Percentiles rank a stretch among this genome's conserved stretches.
Evolutionary conservation across 495 filamentous ascomycete genomes (phyloP).

Genomic region (Bacidia gigantensis): DNA sequence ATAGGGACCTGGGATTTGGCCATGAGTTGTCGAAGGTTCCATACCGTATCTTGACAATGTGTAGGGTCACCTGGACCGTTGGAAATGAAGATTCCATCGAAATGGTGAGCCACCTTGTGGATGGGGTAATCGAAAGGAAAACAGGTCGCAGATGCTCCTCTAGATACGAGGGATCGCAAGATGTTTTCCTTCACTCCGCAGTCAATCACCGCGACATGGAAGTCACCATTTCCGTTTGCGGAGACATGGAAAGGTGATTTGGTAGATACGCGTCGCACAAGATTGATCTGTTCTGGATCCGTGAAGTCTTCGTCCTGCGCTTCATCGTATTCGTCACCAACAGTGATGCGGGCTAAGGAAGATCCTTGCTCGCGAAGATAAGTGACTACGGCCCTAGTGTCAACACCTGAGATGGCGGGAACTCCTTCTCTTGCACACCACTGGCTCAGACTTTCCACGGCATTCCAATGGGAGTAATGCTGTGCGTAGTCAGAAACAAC

Average conservation of each 20-base stretch:
- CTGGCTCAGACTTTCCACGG: slow-evolving; percentile 78
- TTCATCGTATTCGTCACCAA: slow-evolving; percentile 96
- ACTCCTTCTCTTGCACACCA: slow-evolving; percentile 96
- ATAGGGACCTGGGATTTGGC: slow-evolving; percentile 79
- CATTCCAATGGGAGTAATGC: slow-evolving; percentile 96
- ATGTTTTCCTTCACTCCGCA: slow-evolving; percentile 99
- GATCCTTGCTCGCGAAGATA: slow-evolving; percentile 90
- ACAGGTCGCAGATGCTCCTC: slow-evolving; percentile 76
- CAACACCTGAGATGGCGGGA: slow-evolving; percentile 90
- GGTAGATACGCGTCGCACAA: slow-evolving; percentile 89
- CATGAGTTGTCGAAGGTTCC: slow-evolving; percentile 78
- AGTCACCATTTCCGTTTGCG: slow-evolving; percentile 53
- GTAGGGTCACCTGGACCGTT: slow-evolving; percentile 97
- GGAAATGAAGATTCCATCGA: slow-evolving; percentile 93
- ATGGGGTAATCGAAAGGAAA: slow-evolving; percentile 95
- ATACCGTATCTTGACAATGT: slow-evolving; percentile 84
- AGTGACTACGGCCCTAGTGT: slow-evolving; percentile 93
- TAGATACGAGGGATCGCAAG: slow-evolving; percentile 76
- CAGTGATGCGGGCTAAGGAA: slow-evolving; percentile 84
- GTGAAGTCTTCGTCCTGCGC: slow-evolving; percentile 94
- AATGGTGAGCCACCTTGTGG: slow-evolving; percentile 64
- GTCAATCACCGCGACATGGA: slow-evolving; percentile 89
- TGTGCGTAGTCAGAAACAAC: slow-evolving; percentile 90
- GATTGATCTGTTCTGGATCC: slow-evolving; percentile 90
- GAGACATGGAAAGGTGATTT: slow-evolving; percentile 94